Evolutionary conservation across 768 basidiomycete genomes (phyloP), one percentile per base, ranked within the genome.

Genomic region (Lactarius akahatsu): DNA sequence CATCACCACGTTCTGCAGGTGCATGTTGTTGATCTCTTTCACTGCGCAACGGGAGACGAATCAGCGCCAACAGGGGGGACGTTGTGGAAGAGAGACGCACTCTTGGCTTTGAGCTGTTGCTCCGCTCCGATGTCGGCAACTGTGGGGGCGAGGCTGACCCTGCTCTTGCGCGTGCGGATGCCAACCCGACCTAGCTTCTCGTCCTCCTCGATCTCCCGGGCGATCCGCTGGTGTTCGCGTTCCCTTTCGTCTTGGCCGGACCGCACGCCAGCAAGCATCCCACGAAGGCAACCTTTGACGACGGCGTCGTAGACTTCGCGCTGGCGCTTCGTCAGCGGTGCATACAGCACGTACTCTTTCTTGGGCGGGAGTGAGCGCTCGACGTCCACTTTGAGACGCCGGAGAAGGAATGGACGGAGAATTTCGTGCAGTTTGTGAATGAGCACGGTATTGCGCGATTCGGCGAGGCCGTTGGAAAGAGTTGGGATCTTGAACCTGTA

Each of bases 311-410:
- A 98, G 30, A 96, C 78, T 64, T 91, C 86, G n/a, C 88, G 86
- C 73, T 98, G 97, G 60, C 83, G 82, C 30, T 85, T 79, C 62
- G 88, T 97, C 8, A 98, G 80, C 0, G 95, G 94, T 0, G 94
- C 94, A 67, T 96, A 96, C 0, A 98, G 82, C 2, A 98, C 86
- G 71, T 99, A 99, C 76, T 95, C 93, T 76, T 95, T 95, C 78
- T 94, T 94, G 3, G 91, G 91, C 0, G 97, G 97, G 4, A 98
- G 79, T 30, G 83, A 78, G 63, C 84, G 82, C 70, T 86, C 84
- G 10, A 98, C 96, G 71, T 99, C 97, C 7, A 80, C 86, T 76
- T 98, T 98, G 64, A 98, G 82, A 13, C 97, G 86, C 13, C 97
- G 87, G 0, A 98, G 82, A 34, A 98, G 83, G 82, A 98, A 99